Conservation (phyloP, 495 filamentous ascomycete species). For the Sporormia fimetaria region DNA sequence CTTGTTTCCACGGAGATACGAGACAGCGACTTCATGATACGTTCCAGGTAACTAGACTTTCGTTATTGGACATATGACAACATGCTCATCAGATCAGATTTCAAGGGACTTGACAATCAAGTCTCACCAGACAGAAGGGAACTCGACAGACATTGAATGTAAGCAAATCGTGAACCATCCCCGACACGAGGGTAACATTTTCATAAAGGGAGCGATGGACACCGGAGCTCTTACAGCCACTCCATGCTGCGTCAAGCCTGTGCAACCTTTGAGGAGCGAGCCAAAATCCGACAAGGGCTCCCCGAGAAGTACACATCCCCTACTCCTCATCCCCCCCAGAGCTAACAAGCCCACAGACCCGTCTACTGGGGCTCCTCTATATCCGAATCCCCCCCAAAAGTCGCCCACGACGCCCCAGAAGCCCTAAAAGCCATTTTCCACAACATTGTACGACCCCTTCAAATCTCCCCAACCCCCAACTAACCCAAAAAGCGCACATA, state of each 20-base stretch:
- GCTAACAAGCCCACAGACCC: neutral
- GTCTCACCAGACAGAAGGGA: conserved; percentile 24
- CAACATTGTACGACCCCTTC: conserved; percentile 6
- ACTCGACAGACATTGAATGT: conserved; percentile 39
- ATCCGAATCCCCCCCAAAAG: neutral
- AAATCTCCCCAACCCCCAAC: conserved; percentile 1
- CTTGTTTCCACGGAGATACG: conserved; percentile 68
- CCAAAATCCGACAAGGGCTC: conserved; percentile 15
- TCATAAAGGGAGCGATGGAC: conserved; percentile 29
- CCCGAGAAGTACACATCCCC: neutral
- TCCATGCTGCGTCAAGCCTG: conserved; percentile 11
- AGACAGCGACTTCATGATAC: conserved; percentile 63
- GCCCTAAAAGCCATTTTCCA: neutral
- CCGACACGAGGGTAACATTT: neutral
- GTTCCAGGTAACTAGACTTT: conserved; percentile 43
- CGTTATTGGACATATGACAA: neutral
- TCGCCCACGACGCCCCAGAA: neutral
- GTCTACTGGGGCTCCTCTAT: conserved; percentile 5
- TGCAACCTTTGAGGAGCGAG: neutral
- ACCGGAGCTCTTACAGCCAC: conserved; percentile 24
- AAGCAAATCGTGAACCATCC: conserved; percentile 1
- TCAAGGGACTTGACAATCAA: conserved; percentile 40
- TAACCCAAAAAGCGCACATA: conserved; percentile 35
- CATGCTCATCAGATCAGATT: conserved; percentile 35
- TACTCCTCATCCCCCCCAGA: neutral